Conservation (phyloP, 2,329 filamentous ascomycete genomes). For the Botrytis pseudocinerea region DNA sequence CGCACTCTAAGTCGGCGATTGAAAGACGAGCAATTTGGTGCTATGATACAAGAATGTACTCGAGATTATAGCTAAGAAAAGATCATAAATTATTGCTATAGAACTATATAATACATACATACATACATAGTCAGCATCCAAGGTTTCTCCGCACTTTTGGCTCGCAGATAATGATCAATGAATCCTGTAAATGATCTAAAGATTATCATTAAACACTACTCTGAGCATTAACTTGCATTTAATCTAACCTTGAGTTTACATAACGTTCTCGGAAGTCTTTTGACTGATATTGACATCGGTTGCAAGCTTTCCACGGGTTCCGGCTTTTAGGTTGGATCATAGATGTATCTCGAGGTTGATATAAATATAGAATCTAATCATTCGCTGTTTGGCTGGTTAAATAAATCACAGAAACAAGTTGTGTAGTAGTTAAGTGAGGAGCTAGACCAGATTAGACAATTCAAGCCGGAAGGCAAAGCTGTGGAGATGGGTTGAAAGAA, state of each 20-base stretch:
- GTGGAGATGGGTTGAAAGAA: not conserved
- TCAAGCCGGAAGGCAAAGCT: not conserved
- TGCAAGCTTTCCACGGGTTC: too few species aligned
- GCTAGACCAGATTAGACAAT: not conserved
- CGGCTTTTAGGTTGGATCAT: not conserved
- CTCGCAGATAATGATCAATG: too few species aligned
- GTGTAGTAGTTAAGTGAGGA: not conserved
- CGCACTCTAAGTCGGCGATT: not conserved
- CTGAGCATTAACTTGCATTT: too few species aligned
- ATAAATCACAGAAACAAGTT: not conserved
- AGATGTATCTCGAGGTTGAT: not conserved
- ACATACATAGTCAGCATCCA: too few species aligned
- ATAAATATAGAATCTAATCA: not conserved
- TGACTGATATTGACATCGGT: too few species aligned
- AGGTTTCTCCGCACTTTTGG: too few species aligned
- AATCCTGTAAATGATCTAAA: too few species aligned
- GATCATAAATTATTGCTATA: not conserved
- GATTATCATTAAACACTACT: too few species aligned
- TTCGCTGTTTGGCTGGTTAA: not conserved
- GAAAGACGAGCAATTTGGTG: not conserved
- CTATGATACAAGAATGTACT: not conserved
- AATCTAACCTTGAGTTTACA: too few species aligned
- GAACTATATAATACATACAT: not conserved
- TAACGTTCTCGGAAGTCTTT: too few species aligned
- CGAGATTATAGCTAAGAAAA: too few species aligned